Conservation (phyloP, 2,329 filamentous ascomycete species). For the Alternaria rosae region DNA sequence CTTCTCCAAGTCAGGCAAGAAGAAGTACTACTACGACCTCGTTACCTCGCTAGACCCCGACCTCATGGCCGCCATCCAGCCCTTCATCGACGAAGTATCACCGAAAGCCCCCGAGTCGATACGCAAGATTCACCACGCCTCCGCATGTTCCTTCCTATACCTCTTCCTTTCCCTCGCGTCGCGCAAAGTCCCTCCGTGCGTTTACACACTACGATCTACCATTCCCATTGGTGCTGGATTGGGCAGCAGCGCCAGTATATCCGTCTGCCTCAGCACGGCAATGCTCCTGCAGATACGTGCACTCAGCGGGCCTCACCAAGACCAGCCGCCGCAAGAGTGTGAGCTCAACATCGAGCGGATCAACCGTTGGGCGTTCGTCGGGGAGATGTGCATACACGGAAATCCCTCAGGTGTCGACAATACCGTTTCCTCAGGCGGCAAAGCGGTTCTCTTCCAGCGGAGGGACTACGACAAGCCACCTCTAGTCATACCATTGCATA, state of each 20-base stretch:
- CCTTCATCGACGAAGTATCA: constrained; percentile 77
- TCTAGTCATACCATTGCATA: constrained; percentile 75
- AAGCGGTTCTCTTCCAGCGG: constrained; percentile 90
- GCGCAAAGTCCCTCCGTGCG: constrained; percentile 77
- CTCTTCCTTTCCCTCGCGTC: constrained; percentile 88
- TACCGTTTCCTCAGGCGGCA: constrained; percentile 91
- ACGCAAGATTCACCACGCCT: constrained; percentile 83
- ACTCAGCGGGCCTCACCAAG: constrained; percentile 86
- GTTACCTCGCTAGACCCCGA: constrained; percentile 81
- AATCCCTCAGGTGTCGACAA: constrained; percentile 98
- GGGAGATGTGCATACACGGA: constrained; percentile 96
- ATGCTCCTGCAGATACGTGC: constrained; percentile 88
- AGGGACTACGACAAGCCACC: constrained; percentile 80
- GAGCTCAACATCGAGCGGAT: constrained; percentile 90
- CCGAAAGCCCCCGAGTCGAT: constrained; percentile 69
- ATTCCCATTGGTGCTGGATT: constrained; percentile 92
- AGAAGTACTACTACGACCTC: constrained; percentile 93
- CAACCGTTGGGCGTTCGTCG: constrained; percentile 97
- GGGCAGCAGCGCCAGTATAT: constrained; percentile 92
- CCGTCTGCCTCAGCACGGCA: constrained; percentile 85
- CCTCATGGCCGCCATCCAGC: constrained; percentile 79
- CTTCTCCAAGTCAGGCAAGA: constrained; percentile 83
- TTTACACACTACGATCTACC: constrained; percentile 91
- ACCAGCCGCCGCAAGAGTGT: constrained; percentile 88
- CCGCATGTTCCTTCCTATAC: constrained; percentile 88